Conservation (phyloP, 2,329 filamentous ascomycete genomes). For the Calonectria montana region DNA sequence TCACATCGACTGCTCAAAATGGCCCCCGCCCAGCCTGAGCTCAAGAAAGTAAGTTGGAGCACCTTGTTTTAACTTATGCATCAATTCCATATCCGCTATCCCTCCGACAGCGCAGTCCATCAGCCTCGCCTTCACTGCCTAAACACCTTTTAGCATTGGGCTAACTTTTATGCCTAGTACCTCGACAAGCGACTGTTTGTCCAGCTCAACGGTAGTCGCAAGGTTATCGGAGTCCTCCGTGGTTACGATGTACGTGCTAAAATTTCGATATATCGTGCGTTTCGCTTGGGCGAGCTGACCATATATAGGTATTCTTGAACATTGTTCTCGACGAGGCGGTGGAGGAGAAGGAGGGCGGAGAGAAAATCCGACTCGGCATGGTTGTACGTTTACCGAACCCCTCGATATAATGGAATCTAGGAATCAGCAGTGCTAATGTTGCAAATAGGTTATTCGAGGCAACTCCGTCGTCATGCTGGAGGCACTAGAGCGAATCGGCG, state of each 20-base stretch:
- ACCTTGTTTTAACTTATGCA: not conserved
- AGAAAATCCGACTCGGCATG: conserved; percentile 92
- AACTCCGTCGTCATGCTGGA: conserved; percentile 99
- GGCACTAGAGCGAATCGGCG: conserved; percentile 76
- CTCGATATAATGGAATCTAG: not conserved
- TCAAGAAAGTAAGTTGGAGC: conserved; percentile 84
- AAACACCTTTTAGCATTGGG: not conserved
- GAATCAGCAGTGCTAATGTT: conserved; percentile 39
- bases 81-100: not conserved
- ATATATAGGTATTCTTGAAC: conserved; percentile 89
- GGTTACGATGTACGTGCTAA: conserved; percentile 86
- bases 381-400: conserved; percentile 70
- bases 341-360: conserved; percentile 91
- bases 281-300: conserved; percentile 19
- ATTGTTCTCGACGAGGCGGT: conserved; percentile 97
- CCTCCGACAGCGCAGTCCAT: not conserved
- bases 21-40: conserved; percentile 98
- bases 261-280: no score
- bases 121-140: conserved; percentile 7
- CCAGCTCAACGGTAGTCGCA: conserved; percentile 96
- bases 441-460: conserved; percentile 84
- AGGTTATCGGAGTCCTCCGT: conserved; percentile 92
- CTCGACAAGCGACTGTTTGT: conserved; percentile 99
- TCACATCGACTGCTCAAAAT: conserved; percentile 67
- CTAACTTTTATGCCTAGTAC: conserved; percentile 72